phyloP scores from a whole-genome alignment of 352 stramenopile species.

The Thraustochytrium striatum region DNA sequence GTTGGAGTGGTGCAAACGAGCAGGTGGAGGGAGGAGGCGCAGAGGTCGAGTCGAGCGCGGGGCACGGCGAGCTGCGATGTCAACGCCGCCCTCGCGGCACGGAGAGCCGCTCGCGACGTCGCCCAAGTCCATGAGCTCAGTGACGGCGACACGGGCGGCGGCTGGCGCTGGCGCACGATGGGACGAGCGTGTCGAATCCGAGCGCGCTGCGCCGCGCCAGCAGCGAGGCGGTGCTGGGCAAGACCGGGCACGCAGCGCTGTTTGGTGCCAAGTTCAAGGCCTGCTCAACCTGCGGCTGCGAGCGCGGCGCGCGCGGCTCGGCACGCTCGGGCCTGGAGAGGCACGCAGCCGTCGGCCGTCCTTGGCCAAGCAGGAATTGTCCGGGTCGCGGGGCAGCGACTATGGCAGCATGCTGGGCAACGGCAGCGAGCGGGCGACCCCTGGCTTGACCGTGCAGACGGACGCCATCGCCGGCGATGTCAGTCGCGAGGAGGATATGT shows the following conservation, averaged over 20 bases:
- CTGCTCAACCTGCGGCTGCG: constrained; percentile 35
- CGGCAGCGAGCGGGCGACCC: background rate
- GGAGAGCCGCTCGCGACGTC: background rate
- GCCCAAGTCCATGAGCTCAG: background rate
- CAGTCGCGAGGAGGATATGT: background rate
- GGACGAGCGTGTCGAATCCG: background rate
- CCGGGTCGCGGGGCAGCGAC: background rate
- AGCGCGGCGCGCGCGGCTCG: background rate
- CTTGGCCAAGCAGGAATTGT: background rate
- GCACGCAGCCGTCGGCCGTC: background rate
- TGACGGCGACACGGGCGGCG: background rate
- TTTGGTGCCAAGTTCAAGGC: constrained; percentile 36
- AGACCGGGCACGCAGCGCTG: background rate
- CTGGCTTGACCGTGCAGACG: background rate
- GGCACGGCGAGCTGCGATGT: too few species aligned
- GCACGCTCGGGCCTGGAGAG: background rate
- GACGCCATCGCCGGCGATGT: background rate
- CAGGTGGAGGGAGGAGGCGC: too few species aligned
- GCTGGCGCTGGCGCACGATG: background rate
- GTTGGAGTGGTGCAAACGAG: too few species aligned
- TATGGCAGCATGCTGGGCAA: constrained; percentile 24
- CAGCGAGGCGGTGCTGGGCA: background rate
- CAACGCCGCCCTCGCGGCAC: background rate
- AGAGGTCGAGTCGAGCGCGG: too few species aligned
- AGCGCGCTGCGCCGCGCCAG: background rate